Evolutionary conservation across 179 eudicot species (phyloP), one percentile per base, ranked within the genome.

Genomic region (Pouteria campechiana): DNA sequence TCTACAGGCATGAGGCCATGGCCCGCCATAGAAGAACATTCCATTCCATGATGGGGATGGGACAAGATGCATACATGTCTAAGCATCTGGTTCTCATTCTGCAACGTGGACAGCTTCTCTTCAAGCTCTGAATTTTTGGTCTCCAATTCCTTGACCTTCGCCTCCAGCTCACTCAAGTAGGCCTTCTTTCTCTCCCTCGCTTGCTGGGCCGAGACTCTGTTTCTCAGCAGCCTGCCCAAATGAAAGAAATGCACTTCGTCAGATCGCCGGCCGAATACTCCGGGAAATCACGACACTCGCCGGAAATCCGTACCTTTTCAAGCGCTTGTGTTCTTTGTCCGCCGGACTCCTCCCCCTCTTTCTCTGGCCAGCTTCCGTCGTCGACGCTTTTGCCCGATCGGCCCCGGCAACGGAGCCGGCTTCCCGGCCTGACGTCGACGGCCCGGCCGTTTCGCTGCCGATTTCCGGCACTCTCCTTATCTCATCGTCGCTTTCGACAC

Each of bases 131-230:
- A 69, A 48, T 89, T 84, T 15, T 73, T 85, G 49, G 72, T 89
- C 54, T 84, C 95, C 71, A 84, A 57, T 14, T 81, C 93, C 46
- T 84, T 89, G 29, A 78, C 89, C 44, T 81, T 63, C 4, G 57
- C 72, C 50, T 84, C 97, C 54, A 89, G 57, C 55, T 89, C 95
- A 30, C 18, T 68, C 58, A 84, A 54, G 57, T 89, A 85, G 17
- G 79, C 85, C 81, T 89, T 89, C 85, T 89, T 89, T 54, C 97
- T 78, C 46, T 89, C 97, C 52, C 95, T 81, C 50, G 97, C 97
- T 76, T 89, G 97, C 50, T 84, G 95, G 0, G 97, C 95, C 25
- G 97, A 89, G 17, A 84, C 97, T 71, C 97, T 78, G 58, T 89
- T 89, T 62, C 97, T 84, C 69, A 89, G 54, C 76, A 89, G 72